A percentile compares a stretch with the other conserved stretches of the same genome.
Evolutionary conservation across 2,329 filamentous ascomycete genomes (phyloP).

Genomic region (Penicillium griseofulvum): DNA sequence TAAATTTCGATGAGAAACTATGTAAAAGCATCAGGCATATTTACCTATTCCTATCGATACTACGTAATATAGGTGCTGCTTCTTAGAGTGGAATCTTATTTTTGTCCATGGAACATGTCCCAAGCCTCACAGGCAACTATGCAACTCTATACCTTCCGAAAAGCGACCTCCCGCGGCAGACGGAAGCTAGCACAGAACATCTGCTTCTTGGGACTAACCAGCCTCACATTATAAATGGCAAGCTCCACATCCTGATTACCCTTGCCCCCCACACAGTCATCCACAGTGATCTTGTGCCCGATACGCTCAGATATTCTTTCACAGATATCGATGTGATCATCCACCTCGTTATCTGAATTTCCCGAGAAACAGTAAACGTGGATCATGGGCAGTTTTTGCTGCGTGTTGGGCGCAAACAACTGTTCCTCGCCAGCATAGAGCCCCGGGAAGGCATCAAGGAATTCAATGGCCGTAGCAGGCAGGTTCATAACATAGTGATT

Average conservation of each 20-base stretch:
- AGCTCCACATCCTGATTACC: constrained; percentile 60
- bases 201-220: constrained; percentile 88
- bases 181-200: constrained; percentile 97
- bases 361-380: constrained; percentile 94
- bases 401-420: constrained; percentile 62
- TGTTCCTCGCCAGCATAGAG: constrained; percentile 70
- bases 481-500: constrained; percentile 99
- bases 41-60: not conserved
- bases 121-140: constrained; percentile 16
- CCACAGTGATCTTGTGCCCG: constrained; percentile 55
- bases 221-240: constrained; percentile 65
- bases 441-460: constrained; percentile 73
- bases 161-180: constrained; percentile 78
- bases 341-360: constrained; percentile 72
- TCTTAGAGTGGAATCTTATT: constrained; percentile 11
- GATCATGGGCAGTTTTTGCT: constrained; percentile 68
- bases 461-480: constrained; percentile 82
- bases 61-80: not conserved
- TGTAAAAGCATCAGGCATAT: not conserved
- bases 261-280: constrained; percentile 49
- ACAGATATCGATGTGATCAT: constrained; percentile 60
- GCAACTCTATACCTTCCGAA: constrained; percentile 43
- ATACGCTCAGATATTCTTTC: constrained; percentile 63
- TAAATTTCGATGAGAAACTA: not conserved
- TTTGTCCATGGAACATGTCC: constrained; percentile 6